A percentile compares a stretch with the other conserved stretches of the same genome.
Evolutionary conservation across 2,329 filamentous ascomycete genomes (phyloP).

Genomic region (Stagonosporopsis chrysanthemi): DNA sequence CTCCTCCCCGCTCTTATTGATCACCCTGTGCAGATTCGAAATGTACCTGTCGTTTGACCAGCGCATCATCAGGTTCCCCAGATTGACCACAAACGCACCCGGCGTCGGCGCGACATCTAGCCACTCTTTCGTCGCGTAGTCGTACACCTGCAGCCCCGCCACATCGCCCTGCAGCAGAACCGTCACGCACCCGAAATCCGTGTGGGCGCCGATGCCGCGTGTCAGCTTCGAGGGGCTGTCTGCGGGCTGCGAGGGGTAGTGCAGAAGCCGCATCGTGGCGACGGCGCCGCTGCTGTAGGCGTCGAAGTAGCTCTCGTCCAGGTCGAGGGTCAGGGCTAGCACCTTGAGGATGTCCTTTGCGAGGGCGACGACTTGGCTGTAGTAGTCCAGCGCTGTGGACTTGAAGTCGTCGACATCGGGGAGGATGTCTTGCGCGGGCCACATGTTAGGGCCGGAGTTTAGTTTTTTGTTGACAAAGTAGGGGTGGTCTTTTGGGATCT

Average conservation of each 20-base stretch:
- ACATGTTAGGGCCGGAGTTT: slow-evolving; percentile 48
- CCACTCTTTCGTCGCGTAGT: slow-evolving; percentile 72
- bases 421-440: slow-evolving; percentile 38
- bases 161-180: slow-evolving; percentile 54
- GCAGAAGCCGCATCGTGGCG: slow-evolving; percentile 54
- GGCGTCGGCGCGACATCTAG: slow-evolving; percentile 79
- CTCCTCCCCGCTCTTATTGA: slow-evolving; percentile 51
- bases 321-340: slow-evolving; percentile 51
- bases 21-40: slow-evolving; percentile 53
- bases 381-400: slow-evolving; percentile 50
- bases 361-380: slow-evolving; percentile 48
- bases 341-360: slow-evolving; percentile 53
- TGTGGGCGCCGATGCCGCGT: slow-evolving; percentile 54
- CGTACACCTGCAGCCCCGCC: slow-evolving; percentile 78
- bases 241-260: slow-evolving; percentile 52
- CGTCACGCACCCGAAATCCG: slow-evolving; percentile 54
- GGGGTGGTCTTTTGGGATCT: slow-evolving; percentile 50
- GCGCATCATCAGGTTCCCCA: slow-evolving; percentile 63
- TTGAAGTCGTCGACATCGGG: slow-evolving; percentile 43
- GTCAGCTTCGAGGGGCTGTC: slow-evolving; percentile 37
- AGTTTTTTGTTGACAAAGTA: slow-evolving; percentile 49
- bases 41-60: slow-evolving; percentile 54
- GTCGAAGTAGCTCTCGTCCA: slow-evolving; percentile 50
- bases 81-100: slow-evolving; percentile 83
- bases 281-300: slow-evolving; percentile 48